Evolutionary conservation across 2,329 filamentous ascomycete species (phyloP).

Genomic region (Trichoderma semiorbis): DNA sequence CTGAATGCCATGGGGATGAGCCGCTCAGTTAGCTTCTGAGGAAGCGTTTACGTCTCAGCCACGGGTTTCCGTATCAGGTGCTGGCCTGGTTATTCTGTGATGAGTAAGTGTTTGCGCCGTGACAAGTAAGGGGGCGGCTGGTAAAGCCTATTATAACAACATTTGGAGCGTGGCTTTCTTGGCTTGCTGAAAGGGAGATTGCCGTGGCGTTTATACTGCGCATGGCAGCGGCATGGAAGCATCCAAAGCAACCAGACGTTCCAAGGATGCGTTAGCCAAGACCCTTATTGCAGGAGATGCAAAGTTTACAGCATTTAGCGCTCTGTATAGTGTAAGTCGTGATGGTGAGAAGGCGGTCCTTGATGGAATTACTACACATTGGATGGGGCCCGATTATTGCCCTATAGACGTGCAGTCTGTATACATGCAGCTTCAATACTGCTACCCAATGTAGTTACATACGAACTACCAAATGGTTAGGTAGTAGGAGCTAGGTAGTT

Average conservation of each 20-base stretch:
- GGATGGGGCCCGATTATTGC: background rate
- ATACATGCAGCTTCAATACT: background rate
- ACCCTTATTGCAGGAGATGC: background rate
- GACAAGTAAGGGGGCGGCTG: conserved; percentile 1
- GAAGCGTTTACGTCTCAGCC: background rate
- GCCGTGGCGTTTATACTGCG: background rate
- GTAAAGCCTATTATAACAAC: background rate
- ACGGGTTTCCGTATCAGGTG: background rate
- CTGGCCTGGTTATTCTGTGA: background rate
- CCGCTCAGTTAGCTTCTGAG: background rate
- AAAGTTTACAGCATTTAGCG: background rate
- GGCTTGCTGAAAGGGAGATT: background rate
- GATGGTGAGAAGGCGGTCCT: background rate
- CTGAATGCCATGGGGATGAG: background rate
- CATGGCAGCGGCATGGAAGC: conserved; percentile 10
- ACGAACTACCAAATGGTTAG: background rate
- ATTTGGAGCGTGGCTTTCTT: background rate
- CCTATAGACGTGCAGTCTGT: background rate
- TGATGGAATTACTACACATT: background rate
- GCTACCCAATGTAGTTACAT: background rate
- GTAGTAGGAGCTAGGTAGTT: background rate
- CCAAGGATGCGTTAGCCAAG: background rate
- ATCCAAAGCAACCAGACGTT: background rate
- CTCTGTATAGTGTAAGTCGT: background rate
- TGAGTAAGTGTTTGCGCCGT: background rate